Conservation (phyloP, 306 rosid species). For the Lathyrus oleraceus region DNA sequence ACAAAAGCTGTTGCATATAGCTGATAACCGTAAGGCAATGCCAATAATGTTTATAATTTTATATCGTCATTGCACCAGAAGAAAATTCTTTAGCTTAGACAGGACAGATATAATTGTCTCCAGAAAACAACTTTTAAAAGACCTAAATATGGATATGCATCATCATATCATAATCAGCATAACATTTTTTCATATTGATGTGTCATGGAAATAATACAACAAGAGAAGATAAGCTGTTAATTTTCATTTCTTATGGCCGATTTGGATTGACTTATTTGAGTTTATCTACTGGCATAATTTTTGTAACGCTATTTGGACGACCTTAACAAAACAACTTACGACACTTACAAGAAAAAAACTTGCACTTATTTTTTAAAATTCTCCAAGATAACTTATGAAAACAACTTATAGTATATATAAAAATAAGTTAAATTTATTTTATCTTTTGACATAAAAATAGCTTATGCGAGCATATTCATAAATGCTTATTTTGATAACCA, state of each 20-base stretch:
- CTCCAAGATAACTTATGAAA: too few relatives aligned
- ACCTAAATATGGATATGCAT: not conserved
- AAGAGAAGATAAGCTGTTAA: slow-evolving; percentile 3
- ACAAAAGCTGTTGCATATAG: slow-evolving; percentile 2
- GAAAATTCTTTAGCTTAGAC: slow-evolving; percentile 15
- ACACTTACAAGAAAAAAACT: too few relatives aligned
- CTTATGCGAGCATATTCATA: too few relatives aligned
- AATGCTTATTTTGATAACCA: too few relatives aligned
- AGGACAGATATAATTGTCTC: not conserved
- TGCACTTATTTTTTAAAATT: too few relatives aligned
- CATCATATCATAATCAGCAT: slow-evolving; percentile 15
- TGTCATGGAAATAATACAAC: slow-evolving; percentile 1
- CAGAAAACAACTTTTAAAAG: slow-evolving; percentile 17
- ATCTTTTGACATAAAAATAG: too few relatives aligned
- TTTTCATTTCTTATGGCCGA: not conserved
- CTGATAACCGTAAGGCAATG: not conserved
- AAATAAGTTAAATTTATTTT: too few relatives aligned
- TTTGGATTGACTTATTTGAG: too few relatives aligned
- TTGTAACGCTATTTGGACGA: too few relatives aligned
- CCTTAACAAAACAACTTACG: too few relatives aligned
- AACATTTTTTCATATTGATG: not conserved
- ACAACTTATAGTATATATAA: too few relatives aligned
- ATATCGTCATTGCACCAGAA: not conserved
- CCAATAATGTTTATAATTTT: slow-evolving; percentile 12
- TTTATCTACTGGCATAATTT: too few relatives aligned